phyloP scores from a whole-genome alignment of 169 alveolate species.

The Cryptosporidium viatorum region DNA sequence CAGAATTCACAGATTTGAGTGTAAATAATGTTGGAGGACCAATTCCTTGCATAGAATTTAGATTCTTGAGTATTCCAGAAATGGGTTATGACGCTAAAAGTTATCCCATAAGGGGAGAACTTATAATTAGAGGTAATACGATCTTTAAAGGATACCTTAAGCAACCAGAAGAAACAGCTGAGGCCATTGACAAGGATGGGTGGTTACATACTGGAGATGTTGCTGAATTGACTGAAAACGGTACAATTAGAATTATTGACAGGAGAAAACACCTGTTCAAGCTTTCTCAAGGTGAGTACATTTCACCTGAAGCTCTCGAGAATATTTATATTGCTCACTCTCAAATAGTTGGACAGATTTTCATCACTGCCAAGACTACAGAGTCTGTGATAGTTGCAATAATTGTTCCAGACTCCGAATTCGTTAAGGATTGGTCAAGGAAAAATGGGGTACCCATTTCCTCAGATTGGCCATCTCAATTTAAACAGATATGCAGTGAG shows the following conservation, averaged over 20 bases:
- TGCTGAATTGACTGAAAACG: slow-evolving; percentile 85
- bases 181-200: slow-evolving; percentile 90
- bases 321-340: slow-evolving; percentile 81
- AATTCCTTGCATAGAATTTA: slow-evolving; percentile 83
- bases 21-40: slow-evolving; percentile 91
- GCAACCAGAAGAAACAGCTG: slow-evolving; percentile 87
- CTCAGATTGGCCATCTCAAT: slow-evolving; percentile 1
- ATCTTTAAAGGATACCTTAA: slow-evolving; percentile 89
- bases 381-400: slow-evolving; percentile 78
- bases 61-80: slow-evolving; percentile 92
- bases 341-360: slow-evolving; percentile 79
- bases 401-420: slow-evolving; percentile 77
- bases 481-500: slow-evolving; percentile 76
- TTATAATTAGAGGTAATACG: slow-evolving; percentile 88
- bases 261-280: slow-evolving; percentile 94
- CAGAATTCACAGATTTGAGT: slow-evolving; percentile 83
- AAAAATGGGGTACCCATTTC: slow-evolving; percentile 25
- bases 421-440: slow-evolving; percentile 37
- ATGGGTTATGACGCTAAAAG: slow-evolving; percentile 88
- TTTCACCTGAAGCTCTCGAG: slow-evolving; percentile 95
- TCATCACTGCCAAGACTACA: slow-evolving; percentile 81
- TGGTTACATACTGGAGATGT: slow-evolving; percentile 94
- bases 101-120: slow-evolving; percentile 92
- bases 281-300: slow-evolving; percentile 95
- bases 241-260: slow-evolving; percentile 92